phyloP scores from a whole-genome alignment of 495 filamentous ascomycete species.

The Aspergillus nanangensis region DNA sequence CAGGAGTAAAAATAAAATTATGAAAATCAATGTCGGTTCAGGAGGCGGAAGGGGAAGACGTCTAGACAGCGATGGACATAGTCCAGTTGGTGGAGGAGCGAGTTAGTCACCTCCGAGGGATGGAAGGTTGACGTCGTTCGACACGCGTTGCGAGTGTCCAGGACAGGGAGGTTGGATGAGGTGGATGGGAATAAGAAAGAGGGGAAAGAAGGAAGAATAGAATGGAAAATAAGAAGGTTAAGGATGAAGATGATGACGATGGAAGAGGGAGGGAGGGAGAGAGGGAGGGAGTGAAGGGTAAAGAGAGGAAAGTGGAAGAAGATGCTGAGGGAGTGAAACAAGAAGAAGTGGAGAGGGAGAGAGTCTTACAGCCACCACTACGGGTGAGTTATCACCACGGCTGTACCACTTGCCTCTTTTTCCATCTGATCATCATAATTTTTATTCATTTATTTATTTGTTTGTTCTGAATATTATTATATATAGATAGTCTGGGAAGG shows the following conservation, averaged over 20 bases:
- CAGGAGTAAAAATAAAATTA: too few species aligned
- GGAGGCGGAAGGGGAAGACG: constrained; percentile 4
- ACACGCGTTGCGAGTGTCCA: constrained; percentile 16
- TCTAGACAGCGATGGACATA: constrained; percentile 25
- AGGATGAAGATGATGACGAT: not conserved
- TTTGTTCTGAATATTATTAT: too few species aligned
- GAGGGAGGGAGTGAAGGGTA: constrained; percentile 8
- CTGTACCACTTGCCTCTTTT: too few species aligned
- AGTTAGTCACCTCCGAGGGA: not conserved
- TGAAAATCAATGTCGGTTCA: too few species aligned
- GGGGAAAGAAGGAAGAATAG: constrained; percentile 1
- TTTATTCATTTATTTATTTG: too few species aligned
- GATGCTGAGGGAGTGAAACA: not conserved
- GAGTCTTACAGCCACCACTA: too few species aligned
- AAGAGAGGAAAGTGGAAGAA: constrained; percentile 4
- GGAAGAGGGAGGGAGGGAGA: constrained; percentile 4
- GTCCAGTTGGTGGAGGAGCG: too few species aligned
- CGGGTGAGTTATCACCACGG: too few species aligned
- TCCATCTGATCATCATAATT: too few species aligned
- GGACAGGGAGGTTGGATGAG: constrained; percentile 1
- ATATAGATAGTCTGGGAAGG: too few species aligned
- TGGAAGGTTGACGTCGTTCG: constrained; percentile 13
- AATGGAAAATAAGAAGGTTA: constrained; percentile 5
- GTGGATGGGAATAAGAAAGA: constrained; percentile 2
- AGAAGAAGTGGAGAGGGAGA: not conserved